phyloP scores from a whole-genome alignment of 2,329 filamentous ascomycete species.

The Ophiobolus disseminans region DNA sequence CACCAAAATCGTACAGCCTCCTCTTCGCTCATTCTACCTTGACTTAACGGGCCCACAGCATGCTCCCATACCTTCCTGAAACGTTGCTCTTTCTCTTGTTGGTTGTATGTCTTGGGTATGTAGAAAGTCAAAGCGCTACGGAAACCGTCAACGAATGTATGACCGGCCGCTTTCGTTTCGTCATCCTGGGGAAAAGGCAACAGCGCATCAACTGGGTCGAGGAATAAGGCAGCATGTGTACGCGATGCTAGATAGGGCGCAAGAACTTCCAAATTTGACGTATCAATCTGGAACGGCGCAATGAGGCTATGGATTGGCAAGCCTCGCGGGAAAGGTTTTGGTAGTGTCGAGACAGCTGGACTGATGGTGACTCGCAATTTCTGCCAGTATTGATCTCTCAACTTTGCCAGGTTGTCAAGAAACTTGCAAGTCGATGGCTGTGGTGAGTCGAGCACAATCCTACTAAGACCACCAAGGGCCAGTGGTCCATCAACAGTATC shows the following conservation, averaged over 20 bases:
- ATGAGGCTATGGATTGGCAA: slow-evolving; percentile 45
- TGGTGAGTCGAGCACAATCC: slow-evolving; percentile 7
- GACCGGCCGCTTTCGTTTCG: slow-evolving; percentile 35
- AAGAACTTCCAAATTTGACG: slow-evolving; percentile 9
- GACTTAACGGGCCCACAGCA: slow-evolving; percentile 34
- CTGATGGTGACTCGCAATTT: slow-evolving; percentile 27
- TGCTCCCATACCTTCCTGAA: slow-evolving; percentile 36
- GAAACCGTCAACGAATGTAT: slow-evolving; percentile 46
- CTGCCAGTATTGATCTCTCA: slow-evolving; percentile 43
- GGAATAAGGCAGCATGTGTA: slow-evolving; percentile 26
- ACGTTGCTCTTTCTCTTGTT: slow-evolving; percentile 20
- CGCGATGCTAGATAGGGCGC: slow-evolving; percentile 39
- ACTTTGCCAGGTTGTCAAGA: slow-evolving; percentile 45
- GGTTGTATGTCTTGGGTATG: slow-evolving; percentile 13
- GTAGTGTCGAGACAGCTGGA: slow-evolving; percentile 34
- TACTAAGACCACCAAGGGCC: not conserved
- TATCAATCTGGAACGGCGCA: slow-evolving; percentile 15
- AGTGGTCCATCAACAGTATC: slow-evolving; percentile 21
- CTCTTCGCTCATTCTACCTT: slow-evolving; percentile 28
- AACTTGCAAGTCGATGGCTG: slow-evolving; percentile 38
- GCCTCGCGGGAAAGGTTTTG: slow-evolving; percentile 40
- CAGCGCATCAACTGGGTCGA: slow-evolving; percentile 23
- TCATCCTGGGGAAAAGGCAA: slow-evolving; percentile 26
- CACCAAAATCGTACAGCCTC: slow-evolving; percentile 46
- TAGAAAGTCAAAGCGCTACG: slow-evolving; percentile 34